These are phyloP conservation scores for Brasenia schreberi DNA, from an alignment of 164 flowering plant genomes.

Conservation along the genomic window DNA sequence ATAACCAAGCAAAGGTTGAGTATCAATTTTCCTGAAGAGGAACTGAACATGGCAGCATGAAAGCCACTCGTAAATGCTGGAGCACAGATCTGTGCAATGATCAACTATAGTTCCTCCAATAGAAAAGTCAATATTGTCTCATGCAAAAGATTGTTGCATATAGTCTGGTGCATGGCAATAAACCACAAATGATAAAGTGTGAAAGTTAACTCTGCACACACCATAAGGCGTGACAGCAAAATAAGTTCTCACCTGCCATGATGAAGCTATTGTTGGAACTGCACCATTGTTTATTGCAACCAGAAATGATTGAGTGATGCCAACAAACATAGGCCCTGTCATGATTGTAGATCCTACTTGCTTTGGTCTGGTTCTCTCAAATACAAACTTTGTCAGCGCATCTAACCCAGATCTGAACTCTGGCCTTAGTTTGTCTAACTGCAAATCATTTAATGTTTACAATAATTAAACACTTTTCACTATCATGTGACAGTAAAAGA, in stretches of 20 bases:
- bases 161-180: too few species aligned
- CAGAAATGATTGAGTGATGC: constrained; percentile 79
- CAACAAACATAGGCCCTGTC: constrained; percentile 94
- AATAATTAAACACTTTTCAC: neutral
- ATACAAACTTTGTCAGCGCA: constrained; percentile 87
- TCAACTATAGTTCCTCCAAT: too few species aligned
- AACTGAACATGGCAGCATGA: too few species aligned
- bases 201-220: too few species aligned
- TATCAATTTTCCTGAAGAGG: too few species aligned
- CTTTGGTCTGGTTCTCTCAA: constrained; percentile 95
- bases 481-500: neutral
- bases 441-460: constrained; percentile 10
- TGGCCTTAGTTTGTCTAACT: constrained; percentile 84
- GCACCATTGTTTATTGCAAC: constrained; percentile 97
- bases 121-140: too few species aligned
- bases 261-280: constrained; percentile 93
- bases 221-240: neutral
- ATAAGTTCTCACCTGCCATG: constrained; percentile 80
- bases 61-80: too few species aligned
- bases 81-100: too few species aligned
- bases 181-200: too few species aligned
- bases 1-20: too few species aligned
- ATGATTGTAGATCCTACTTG: constrained; percentile 85
- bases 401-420: constrained; percentile 89
- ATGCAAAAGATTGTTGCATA: too few species aligned